phyloP scores from a whole-genome alignment of 441 rosid genomes.

The Rhodomyrtus psidioides region DNA sequence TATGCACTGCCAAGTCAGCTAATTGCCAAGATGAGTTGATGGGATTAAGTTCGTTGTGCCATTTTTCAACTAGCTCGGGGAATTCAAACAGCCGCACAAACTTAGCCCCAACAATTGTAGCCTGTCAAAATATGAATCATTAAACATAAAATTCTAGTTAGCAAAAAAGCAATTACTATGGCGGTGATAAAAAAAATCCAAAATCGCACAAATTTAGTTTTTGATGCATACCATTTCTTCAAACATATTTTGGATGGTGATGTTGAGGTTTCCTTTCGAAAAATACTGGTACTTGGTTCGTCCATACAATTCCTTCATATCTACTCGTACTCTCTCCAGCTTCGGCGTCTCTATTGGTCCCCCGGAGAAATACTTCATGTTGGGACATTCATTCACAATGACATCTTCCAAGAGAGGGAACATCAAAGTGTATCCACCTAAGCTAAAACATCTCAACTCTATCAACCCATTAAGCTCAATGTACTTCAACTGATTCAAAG shows the following conservation, averaged over 20 bases:
- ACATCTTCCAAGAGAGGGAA: neutral
- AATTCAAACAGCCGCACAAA: neutral
- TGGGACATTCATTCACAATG: neutral
- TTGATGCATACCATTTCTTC: neutral
- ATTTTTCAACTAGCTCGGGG: neutral
- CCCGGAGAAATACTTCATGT: rapidly evolving
- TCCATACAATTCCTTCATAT: rapidly evolving
- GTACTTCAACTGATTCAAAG: neutral
- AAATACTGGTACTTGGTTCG: too few relatives aligned
- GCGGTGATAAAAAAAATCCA: neutral
- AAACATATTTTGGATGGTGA: neutral
- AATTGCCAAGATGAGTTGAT: neutral
- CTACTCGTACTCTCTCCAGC: neutral
- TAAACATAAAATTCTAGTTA: neutral
- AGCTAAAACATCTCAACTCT: neutral
- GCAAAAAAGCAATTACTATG: neutral
- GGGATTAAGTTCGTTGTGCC: neutral
- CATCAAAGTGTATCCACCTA: neutral
- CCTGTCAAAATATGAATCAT: neutral
- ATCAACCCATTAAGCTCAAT: neutral
- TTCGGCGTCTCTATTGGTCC: neutral
- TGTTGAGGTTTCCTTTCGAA: neutral
- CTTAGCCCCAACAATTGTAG: rapidly evolving
- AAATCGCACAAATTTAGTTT: neutral
- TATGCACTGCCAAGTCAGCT: rapidly evolving